phyloP scores from a whole-genome alignment of 2,329 filamentous ascomycete species.

The Aspergillus calidoustus region DNA sequence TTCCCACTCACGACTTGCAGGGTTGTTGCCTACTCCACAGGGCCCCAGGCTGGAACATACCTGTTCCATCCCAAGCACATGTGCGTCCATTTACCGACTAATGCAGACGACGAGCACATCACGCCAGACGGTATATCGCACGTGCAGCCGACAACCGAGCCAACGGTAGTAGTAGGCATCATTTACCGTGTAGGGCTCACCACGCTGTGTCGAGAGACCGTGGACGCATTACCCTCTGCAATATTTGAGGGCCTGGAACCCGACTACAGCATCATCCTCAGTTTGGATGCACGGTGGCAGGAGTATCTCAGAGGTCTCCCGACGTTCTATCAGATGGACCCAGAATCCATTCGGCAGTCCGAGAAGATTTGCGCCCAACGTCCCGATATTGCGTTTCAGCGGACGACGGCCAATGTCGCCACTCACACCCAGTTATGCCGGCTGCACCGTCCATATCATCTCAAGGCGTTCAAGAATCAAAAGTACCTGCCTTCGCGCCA shows the following conservation, averaged over 20 bases:
- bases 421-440: constrained; percentile 28
- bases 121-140: neutral
- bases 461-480: constrained; percentile 22
- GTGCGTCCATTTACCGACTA: constrained; percentile 27
- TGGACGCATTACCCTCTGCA: constrained; percentile 8
- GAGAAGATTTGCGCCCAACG: constrained; percentile 25
- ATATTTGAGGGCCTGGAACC: neutral
- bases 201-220: constrained; percentile 7
- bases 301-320: neutral
- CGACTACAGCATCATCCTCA: constrained; percentile 2
- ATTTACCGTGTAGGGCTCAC: constrained; percentile 12
- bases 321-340: constrained; percentile 16
- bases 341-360: constrained; percentile 24
- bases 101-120: constrained; percentile 28
- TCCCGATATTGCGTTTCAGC: constrained; percentile 28
- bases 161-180: constrained; percentile 1
- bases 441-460: constrained; percentile 30
- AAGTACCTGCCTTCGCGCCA: constrained; percentile 1
- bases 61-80: constrained; percentile 29
- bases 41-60: constrained; percentile 27
- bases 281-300: constrained; percentile 1
- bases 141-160: neutral
- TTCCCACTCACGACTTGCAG: constrained; percentile 11
- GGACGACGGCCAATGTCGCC: constrained; percentile 26
- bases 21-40: constrained; percentile 26